Evolutionary conservation across 208 protist genomes (phyloP), one percentile per base, ranked within the genome.

Genomic region (Trypanosoma rangeli): DNA sequence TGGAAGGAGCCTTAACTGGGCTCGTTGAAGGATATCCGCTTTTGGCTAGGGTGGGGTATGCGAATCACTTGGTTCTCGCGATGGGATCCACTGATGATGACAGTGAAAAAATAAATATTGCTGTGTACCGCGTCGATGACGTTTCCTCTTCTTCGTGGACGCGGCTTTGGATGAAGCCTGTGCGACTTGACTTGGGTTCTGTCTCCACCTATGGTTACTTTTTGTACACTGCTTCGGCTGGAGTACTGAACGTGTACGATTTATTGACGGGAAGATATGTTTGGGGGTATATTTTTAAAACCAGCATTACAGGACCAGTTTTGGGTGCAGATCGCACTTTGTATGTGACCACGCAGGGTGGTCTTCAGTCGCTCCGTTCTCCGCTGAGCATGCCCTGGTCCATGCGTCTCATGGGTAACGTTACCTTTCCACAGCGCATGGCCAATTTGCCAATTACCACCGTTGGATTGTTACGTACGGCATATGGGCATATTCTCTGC

Each of bases 201-300:
- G 42, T 65, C n/a, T 65, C 69, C n/a, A 74, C 69, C 1, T 74
- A 74, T 56, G 69, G 69, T 48, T 68, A 74, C 50, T 67, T 74
- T 33, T 26, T 74, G 12, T 74, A 68, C 42, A 61, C 50, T 44
- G 31, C 24, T 22, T 31, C 31, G 33, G 22, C n/a, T 22, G 0
- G 29, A 10, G 24, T n/a, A n/a, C 28, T 74, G 33, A 68, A 67
- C 60, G 69, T 62, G 3, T 74, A 68, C 56, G 69, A 74, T 68
- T 50, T 74, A 31, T n/a, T 74, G n/a, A 74, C 59, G n/a, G 60
- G 60, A 48, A 20, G 60, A 49, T 62, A 64, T 35, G 69, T 55
- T 16, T 74, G 69, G 69, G 49, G 48, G 13, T 61, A 64, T 39
- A 64, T 64, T 29, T 58, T 67, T 61, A 49, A 74, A 35, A 28